Evolutionary conservation across 2,329 filamentous ascomycete genomes (phyloP).

Genomic region (Fusarium subtropicale): DNA sequence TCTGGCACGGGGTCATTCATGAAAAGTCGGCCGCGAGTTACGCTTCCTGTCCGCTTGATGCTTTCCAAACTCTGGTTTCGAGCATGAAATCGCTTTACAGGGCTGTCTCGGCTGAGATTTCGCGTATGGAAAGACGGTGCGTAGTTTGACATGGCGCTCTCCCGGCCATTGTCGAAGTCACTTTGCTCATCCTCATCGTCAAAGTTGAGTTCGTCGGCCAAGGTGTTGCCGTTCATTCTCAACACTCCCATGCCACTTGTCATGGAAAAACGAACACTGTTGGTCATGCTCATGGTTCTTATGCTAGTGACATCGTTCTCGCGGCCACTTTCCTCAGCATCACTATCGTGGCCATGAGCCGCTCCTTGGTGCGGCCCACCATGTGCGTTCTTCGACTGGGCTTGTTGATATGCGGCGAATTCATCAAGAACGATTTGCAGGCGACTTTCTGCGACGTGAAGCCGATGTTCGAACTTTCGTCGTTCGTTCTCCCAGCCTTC

Average conservation of each 20-base stretch:
- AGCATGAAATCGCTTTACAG: conserved; percentile 61
- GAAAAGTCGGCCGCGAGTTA: conserved; percentile 63
- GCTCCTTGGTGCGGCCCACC: conserved; percentile 40
- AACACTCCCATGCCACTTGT: conserved; percentile 67
- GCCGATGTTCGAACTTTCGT: conserved; percentile 82
- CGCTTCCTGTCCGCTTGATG: conserved; percentile 65
- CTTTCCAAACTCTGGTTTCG: conserved; percentile 71
- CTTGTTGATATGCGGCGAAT: conserved; percentile 76
- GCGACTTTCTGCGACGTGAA: conserved; percentile 90
- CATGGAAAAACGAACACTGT: conserved; percentile 79
- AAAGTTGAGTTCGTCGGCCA: conserved; percentile 92
- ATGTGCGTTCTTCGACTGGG: conserved; percentile 58
- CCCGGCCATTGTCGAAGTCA: conserved; percentile 73
- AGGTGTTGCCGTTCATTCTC: conserved; percentile 75
- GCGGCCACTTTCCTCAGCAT: conserved; percentile 69
- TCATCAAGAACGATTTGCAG: conserved; percentile 88
- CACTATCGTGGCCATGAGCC: conserved; percentile 61
- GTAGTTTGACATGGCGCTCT: conserved; percentile 67
- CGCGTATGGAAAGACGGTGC: conserved; percentile 61
- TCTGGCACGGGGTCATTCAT: conserved; percentile 68
- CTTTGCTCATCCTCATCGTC: conserved; percentile 82
- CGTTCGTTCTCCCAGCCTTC: conserved; percentile 86
- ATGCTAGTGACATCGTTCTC: conserved; percentile 80
- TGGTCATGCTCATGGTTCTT: conserved; percentile 76
- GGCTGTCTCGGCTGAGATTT: conserved; percentile 68